Evolutionary conservation across 140 eudicot genomes (phyloP).

Genomic region (Oenanthe javanica): DNA sequence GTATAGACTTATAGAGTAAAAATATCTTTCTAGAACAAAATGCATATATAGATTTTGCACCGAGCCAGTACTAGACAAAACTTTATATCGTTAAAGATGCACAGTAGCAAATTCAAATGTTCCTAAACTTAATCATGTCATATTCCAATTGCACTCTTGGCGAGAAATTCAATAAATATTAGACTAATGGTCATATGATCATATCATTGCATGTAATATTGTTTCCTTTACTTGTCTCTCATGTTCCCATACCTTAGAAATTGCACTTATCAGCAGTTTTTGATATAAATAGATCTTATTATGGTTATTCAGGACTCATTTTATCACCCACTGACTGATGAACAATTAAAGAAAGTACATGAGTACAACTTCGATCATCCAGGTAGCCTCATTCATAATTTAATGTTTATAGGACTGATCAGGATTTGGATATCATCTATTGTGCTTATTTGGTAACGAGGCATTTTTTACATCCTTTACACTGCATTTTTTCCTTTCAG

Average conservation of each 20-base stretch:
- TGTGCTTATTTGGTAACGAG: not conserved
- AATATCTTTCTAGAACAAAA: not conserved
- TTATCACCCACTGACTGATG: conserved; percentile 52
- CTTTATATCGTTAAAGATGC: not conserved
- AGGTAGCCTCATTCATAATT: conserved; percentile 33
- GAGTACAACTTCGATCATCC: conserved; percentile 92
- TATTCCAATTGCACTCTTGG: not conserved
- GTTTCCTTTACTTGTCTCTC: not conserved
- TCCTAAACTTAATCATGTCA: not conserved
- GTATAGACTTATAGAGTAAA: not conserved
- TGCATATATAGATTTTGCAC: not conserved
- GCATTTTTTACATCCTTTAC: conserved; percentile 1
- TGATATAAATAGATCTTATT: not conserved
- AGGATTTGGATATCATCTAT: not conserved
- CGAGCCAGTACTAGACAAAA: not conserved
- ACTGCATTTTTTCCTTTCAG: conserved; percentile 23
- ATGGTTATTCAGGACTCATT: conserved; percentile 60
- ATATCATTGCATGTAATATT: not conserved
- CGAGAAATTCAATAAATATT: not conserved
- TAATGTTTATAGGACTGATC: not conserved
- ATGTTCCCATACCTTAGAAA: not conserved
- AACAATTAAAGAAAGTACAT: conserved; percentile 50
- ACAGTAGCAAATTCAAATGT: not conserved
- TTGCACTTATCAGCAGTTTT: conserved; percentile 6
- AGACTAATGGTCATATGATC: not conserved